A percentile compares a stretch with the other conserved stretches of the same genome.
Evolutionary conservation across 2,329 filamentous ascomycete species (phyloP).

Genomic region (Thelonectria blattea): DNA sequence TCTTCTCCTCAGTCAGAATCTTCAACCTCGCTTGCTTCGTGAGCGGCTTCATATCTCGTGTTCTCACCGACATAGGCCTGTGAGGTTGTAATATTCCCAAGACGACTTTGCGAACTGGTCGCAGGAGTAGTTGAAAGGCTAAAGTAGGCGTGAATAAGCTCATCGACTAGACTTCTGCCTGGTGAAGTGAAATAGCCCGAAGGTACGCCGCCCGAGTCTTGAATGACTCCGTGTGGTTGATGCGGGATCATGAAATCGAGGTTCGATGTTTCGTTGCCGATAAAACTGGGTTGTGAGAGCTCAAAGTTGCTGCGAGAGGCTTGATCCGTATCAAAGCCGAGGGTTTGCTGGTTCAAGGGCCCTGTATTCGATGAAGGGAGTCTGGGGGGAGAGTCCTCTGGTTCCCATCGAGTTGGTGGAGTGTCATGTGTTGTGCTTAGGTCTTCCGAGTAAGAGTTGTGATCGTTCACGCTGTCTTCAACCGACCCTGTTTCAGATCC

Average conservation of each 20-base stretch:
- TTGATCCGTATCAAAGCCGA: not conserved
- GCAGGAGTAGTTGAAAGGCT: slow-evolving; percentile 48
- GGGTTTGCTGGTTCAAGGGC: not conserved
- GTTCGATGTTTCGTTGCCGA: not conserved
- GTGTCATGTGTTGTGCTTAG: not conserved
- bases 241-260: not conserved
- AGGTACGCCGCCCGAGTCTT: not conserved
- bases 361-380: not conserved
- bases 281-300: not conserved
- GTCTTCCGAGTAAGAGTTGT: not conserved
- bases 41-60: not conserved
- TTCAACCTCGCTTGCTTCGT: not conserved
- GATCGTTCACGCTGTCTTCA: not conserved
- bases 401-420: not conserved
- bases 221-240: not conserved
- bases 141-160: slow-evolving; percentile 56
- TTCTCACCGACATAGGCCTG: not conserved
- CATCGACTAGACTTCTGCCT: slow-evolving; percentile 36
- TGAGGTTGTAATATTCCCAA: not conserved
- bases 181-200: not conserved
- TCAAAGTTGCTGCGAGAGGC: not conserved
- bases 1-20: not conserved
- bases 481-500: not conserved
- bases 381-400: not conserved
- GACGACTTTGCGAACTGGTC: slow-evolving; percentile 17